Evolutionary conservation across 306 rosid species (phyloP), one percentile per base, ranked within the genome.

Genomic region (Vigna trinervia): DNA sequence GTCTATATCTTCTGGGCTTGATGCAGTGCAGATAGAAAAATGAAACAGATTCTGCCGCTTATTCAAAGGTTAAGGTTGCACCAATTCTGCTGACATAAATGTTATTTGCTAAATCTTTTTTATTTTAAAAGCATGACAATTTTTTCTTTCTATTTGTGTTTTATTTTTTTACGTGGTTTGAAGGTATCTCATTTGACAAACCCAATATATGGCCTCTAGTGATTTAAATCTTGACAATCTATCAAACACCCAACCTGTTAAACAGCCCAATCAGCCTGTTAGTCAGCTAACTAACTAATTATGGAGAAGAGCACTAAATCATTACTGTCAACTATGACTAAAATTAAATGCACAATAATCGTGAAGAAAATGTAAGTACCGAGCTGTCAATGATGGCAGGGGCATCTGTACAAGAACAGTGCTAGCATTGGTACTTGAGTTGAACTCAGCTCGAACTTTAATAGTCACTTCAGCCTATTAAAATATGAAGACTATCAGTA

Each of bases 401-500:
- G 97, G 96, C 92, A 95, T 84, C 85, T 86, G 94, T 75, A 92
- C 87, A 60, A 90, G 80, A 86, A 90, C 60, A 17, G 92, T 65
- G 67, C 88, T 89, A 53, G 97, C 97, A 84, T 74, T 87, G 87
- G 85, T 43, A 80, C 86, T 90, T 10, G 94, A 88, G 74, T 89
- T 75, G 69, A 89, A 95, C 11, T 92, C 99, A 72, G 97, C 92
- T 67, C 86, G 88, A 75, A 92, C 82, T 90, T 89, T 95, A 68
- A 90, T 81, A 80, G 88, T 87, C 74, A 90, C 97, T 85, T 88
- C 96, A 45, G 97, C 97, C 97, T 95, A 87, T 19, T 66, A 73
- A 83, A 43, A 70, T 65, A 78, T 19, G 69, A 61, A 47, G 10
- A 52, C 36, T 47, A 23, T 84, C 51, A 79, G 74, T 72, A 41